phyloP scores from a whole-genome alignment of 441 rosid species.

The Metrosideros polymorpha region DNA sequence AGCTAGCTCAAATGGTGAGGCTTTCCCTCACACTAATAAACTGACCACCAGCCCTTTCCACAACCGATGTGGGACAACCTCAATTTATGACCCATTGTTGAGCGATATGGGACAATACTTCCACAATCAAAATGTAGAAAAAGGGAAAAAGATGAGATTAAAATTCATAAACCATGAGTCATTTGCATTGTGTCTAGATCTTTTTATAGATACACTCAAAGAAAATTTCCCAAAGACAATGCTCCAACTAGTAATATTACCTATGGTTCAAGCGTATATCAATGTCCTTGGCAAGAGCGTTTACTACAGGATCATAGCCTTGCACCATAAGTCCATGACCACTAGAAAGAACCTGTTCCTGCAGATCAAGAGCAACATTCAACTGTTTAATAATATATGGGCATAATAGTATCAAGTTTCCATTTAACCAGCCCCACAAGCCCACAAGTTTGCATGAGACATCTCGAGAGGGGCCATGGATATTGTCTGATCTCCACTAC shows the following conservation, averaged over 20 bases:
- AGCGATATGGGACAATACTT: no score
- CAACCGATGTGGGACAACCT: no score
- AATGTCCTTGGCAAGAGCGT: conserved; percentile 65
- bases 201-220: background rate
- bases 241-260: conserved; percentile 11
- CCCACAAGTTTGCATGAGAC: background rate
- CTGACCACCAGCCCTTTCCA: no score
- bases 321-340: conserved; percentile 94
- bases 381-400: background rate
- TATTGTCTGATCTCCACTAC: background rate
- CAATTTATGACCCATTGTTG: no score
- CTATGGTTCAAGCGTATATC: conserved; percentile 61
- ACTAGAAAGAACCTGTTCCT: conserved; percentile 85
- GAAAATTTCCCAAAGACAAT: background rate
- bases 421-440: background rate
- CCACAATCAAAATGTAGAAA: background rate
- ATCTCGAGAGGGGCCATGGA: background rate
- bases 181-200: background rate
- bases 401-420: background rate
- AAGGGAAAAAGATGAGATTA: background rate
- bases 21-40: no score
- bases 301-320: conserved; percentile 77
- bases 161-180: background rate
- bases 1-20: no score
- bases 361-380: conserved; percentile 8